Evolutionary conservation across 2,329 filamentous ascomycete genomes (phyloP), one percentile per base, ranked within the genome.

Genomic region (Pezicula neosporulosa): DNA sequence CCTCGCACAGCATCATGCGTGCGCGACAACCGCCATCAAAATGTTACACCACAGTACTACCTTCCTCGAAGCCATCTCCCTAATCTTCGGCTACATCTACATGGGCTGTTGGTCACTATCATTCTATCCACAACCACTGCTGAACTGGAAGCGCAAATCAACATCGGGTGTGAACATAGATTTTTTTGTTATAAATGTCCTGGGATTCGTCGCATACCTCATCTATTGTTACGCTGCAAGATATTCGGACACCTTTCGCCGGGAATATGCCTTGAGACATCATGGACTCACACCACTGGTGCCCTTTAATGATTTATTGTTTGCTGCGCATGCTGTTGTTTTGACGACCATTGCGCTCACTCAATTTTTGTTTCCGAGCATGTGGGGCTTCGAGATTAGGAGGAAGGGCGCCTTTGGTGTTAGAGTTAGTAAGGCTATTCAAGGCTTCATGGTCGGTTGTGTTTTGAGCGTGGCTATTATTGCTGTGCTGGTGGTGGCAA

Each of bases 41-140:
- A 21, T 19, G 18, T 13, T 16, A 44, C 51, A 52, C 53, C 50
- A 44, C 57, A n/a, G n/a, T n/a, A 15, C 30, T 44, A 62, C 63
- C 18, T 72, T 81, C 56, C 75, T 84, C 52, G 59, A 67, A 28
- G 60, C 76, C 51, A 49, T 82, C 16, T 83, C 80, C 47, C 78
- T 74, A 64, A 64, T 87, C 30, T 81, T 89, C 60, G 88, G 88
- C 68, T 91, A 88, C 87, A 72, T 86, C 64, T 92, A 92, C 70
- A 86, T 82, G 57, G 57, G 85, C 45, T 83, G 81, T 69, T 94
- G 93, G 93, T 93, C 89, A 12, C 72, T 86, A 15, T 96, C 90
- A 15, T 97, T 97, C 73, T 97, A 97, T 68, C 92, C 93, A 1
- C 94, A 97, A 67, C 83, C 88, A 6, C 72, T 95, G 54, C 80